Evolutionary conservation across 1,139 yeast genomes (phyloP), one percentile per base, ranked within the genome.

Genomic region (Ogataea hybrid): DNA sequence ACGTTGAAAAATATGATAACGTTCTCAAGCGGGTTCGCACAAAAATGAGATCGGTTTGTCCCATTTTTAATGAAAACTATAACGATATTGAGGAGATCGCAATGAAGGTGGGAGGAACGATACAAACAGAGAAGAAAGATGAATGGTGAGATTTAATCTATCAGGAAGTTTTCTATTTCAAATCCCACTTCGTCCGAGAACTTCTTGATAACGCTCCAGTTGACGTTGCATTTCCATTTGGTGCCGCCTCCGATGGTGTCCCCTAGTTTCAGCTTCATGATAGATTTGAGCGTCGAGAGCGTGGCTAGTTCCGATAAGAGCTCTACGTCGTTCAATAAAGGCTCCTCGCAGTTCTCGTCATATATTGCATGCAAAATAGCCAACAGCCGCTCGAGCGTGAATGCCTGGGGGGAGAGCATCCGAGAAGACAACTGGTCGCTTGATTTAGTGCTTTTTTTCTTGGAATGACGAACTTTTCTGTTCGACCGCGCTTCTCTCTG

Each of bases 291-390:
- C 2, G 77, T 65, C n/a, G 71, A 67, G 41, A 77, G 60, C 0
- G 79, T 72, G 2, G 80, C 72, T 35, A 77, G 57, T 52, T 76
- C 81, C 44, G 67, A 66, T 56, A 73, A 68, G 35, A 77, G 53
- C 44, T 75, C 80, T 16, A 71, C 69, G 46, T 71, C 75, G 65
- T 62, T 46, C 62, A 69, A 38, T 66, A 60, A 3, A 68, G 62
- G 51, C 64, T 46, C 47, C 10, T 44, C 50, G 16, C 48, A 53
- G 41, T 49, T 44, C 22, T 46, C 55, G 14, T 51, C 51, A 53
- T 74, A 75, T 5, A 76, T 73, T 2, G 77, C 77, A 6, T 73
- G 63, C 15, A 75, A 54, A 10, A 77, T 76, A 2, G 81, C 80
- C 49, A 72, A 58, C 49, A 77, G 57, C 47, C 83, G 61, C 51